Conservation (phyloP, 257 asterid species). For the Buddleja alternifolia region DNA sequence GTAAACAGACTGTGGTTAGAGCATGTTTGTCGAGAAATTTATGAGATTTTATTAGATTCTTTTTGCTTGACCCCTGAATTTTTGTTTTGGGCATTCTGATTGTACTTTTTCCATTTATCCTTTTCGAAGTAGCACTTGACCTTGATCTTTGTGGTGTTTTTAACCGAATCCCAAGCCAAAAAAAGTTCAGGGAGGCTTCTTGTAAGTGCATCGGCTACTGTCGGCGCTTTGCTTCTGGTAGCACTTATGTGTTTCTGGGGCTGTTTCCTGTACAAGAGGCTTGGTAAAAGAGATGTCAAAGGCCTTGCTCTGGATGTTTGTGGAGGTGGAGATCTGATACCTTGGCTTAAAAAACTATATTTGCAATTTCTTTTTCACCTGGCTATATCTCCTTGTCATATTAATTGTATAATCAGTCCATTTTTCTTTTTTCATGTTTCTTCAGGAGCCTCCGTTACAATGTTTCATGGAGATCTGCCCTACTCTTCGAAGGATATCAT, state of each 20-base stretch:
- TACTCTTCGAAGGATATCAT: conserved; percentile 91
- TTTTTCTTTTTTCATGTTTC: conserved; percentile 21
- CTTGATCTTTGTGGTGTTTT: conserved; percentile 33
- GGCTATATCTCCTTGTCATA: background rate
- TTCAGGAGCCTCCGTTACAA: conserved; percentile 92
- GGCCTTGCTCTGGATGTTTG: conserved; percentile 77
- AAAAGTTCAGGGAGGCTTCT: conserved; percentile 76
- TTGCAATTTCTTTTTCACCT: background rate
- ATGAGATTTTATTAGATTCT: conserved; percentile 1
- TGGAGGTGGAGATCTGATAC: conserved; percentile 63
- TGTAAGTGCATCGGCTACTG: conserved; percentile 85
- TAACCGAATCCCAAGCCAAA: conserved; percentile 56
- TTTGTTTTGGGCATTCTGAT: conserved; percentile 1
- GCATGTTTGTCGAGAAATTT: conserved; percentile 7
- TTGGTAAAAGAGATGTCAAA: conserved; percentile 71
- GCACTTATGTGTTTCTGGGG: conserved; percentile 99
- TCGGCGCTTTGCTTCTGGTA: conserved; percentile 88
- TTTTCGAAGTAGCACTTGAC: conserved; percentile 22
- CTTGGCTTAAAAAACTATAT: conserved; percentile 21
- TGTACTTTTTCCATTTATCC: background rate
- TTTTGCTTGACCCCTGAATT: conserved; percentile 2
- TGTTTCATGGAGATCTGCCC: conserved; percentile 97
- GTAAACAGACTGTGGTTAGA: background rate
- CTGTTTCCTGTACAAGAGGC: conserved; percentile 82
- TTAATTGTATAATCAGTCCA: background rate